These are phyloP conservation scores for Beauveria rudraprayagi DNA, from an alignment of 2,329 filamentous ascomycete genomes.

Conservation along the genomic window DNA sequence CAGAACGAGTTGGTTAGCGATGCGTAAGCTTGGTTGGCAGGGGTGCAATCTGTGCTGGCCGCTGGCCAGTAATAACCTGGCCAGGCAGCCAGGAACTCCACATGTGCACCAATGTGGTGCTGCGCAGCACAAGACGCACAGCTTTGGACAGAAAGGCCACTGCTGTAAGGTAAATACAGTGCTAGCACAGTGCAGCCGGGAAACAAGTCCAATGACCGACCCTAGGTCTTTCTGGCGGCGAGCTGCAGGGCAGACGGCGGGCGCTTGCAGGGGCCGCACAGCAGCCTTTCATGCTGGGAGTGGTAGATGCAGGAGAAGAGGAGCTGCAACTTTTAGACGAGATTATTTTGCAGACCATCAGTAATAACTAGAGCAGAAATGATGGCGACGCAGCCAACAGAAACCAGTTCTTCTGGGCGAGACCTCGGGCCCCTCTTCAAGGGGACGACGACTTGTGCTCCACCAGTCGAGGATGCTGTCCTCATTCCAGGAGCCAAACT, in stretches of 20 bases:
- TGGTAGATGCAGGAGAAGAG: neutral
- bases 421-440: too few species aligned
- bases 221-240: neutral
- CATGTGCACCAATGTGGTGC: neutral
- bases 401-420: too few species aligned
- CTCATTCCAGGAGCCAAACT: slow-evolving; percentile 3
- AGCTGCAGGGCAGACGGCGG: slow-evolving; percentile 1
- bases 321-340: neutral
- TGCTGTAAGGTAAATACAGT: neutral
- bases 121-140: neutral
- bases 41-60: neutral
- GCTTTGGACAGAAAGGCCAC: neutral
- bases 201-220: neutral
- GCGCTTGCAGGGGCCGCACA: neutral
- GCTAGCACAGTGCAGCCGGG: neutral
- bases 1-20: neutral
- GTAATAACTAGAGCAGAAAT: too few species aligned
- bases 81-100: neutral
- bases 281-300: neutral
- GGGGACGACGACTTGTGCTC: neutral
- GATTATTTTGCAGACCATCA: neutral
- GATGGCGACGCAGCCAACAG: too few species aligned
- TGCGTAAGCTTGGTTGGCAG: neutral
- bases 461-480: neutral
- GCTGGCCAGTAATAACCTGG: neutral